Evolutionary conservation across 2,329 filamentous ascomycete species (phyloP), one percentile per base, ranked within the genome.

Genomic region (Cladosporium oxysporum): DNA sequence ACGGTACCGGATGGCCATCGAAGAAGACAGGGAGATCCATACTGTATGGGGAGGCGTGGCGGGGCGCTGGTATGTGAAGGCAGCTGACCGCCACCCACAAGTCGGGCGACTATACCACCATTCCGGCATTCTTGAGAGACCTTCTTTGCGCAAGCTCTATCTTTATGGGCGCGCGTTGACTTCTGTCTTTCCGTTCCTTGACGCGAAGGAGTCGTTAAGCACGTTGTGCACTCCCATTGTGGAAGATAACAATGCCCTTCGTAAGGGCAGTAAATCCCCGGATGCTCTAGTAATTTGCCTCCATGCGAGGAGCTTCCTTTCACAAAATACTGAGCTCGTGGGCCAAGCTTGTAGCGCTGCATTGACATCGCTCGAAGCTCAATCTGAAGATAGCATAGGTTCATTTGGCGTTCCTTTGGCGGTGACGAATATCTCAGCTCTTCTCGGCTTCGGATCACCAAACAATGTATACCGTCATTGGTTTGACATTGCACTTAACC

Each of bases 1-100:
- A 0, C 83, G 93, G 23, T 97, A 96, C 72, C 83, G 90, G 0
- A 97, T 97, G 93, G 92, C 93, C 0, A 93, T 97, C 53, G 93
- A 97, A 75, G 91, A 96, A 49, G 87, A 90, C 29, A 90, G 95
- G 68, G 83, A 91, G 50, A 66, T 68, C 1, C 74, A 76, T 66
- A 91, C 96, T 58, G 86, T 88, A 0, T 98, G 94, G 94, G 91
- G 90, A 0, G 84, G 85, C 0, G 91, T 97, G 0, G 90, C 91
- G 0, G 82, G 89, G 0, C 88, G 90, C 50, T 98, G 94, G 95
- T 97, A 96, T 70, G 88, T 86, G 2, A 90, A 90, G 70, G 91
- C 92, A 0, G 91, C 91, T 0, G 90, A 96, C 70, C 89, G 88
- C 31, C 87, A 87, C 0, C 92, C 93, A 0, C 85, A 85, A 0